Evolutionary conservation across 2,329 filamentous ascomycete species (phyloP), one percentile per base, ranked within the genome.

Genomic region (Coleophoma crateriformis): DNA sequence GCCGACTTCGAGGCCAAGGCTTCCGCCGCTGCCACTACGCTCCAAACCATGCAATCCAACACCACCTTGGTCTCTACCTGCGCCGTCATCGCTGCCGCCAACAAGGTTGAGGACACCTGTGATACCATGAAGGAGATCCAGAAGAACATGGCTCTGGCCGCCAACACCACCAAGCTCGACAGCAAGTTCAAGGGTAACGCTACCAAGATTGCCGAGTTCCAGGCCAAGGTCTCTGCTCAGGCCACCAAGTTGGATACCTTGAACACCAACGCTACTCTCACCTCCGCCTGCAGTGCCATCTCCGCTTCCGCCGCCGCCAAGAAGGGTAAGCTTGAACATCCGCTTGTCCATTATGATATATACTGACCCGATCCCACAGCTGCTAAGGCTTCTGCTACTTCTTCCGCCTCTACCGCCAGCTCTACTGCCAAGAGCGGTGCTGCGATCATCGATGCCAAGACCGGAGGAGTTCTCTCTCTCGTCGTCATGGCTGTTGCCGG

Each of bases 1-100:
- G 64, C 61, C 11, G 58, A 58, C 22, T 62, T 71, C 58, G 64
- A 71, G 60, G 61, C 65, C 49, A 67, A 70, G 58, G 67, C 67
- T 2, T 56, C 65, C 15, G 49, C 58, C 4, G 61, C 58, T 4
- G 56, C 61, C 2, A 55, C 62, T 20, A 57, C 58, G 51, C 64
- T 71, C 46, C 51, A 57, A 19, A 55, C 60, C 6, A 56, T 71
- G 48, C 47, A 63, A 48, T 50, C 58, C 52, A 72, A 73, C 59
- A 45, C 63, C 10, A 71, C 69, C 7, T 58, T 72, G 20, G 58
- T 67, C 52, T 45, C 58, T 19, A 51, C 56, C 12, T 72, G 70
- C 50, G 54, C 58, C 20, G 57, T 63, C 52, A 60, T 70, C 51
- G 51, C 55, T 35, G 64, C 68, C 42, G 59, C 61, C 33, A 53